A percentile compares a stretch with the other conserved stretches of the same genome.
phyloP scores from a whole-genome alignment of 768 basidiomycete genomes.

The Amanita exitialis region DNA sequence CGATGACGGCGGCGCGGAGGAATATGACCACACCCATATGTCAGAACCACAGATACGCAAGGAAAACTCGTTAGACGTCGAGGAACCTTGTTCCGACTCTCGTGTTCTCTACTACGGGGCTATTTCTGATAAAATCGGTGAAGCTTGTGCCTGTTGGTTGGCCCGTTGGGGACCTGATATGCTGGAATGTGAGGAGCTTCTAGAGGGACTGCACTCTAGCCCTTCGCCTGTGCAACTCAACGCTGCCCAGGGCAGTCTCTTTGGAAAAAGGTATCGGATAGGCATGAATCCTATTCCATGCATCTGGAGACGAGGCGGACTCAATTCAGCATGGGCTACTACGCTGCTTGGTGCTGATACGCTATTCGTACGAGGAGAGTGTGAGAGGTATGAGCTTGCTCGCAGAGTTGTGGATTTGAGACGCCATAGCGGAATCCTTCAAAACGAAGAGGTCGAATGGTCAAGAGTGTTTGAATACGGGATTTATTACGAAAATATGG shows the following conservation, averaged over 20 bases:
- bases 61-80: background rate
- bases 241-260: background rate
- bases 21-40: background rate
- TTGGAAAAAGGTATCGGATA: conserved; percentile 13
- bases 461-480: conserved; percentile 59
- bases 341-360: conserved; percentile 70
- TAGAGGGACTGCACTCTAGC: conserved; percentile 4
- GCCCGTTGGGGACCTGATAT: conserved; percentile 79
- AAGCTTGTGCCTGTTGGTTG: conserved; percentile 83
- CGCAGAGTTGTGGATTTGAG: conserved; percentile 67
- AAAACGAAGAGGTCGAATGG: conserved; percentile 65
- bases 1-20: background rate
- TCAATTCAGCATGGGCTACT: conserved; percentile 64
- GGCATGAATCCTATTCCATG: conserved; percentile 26
- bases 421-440: conserved; percentile 38
- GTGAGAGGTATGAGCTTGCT: conserved; percentile 73
- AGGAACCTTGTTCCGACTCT: conserved; percentile 10
- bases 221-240: background rate
- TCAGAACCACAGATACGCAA: background rate
- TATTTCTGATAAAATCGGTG: conserved; percentile 87
- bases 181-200: conserved; percentile 43
- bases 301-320: conserved; percentile 70
- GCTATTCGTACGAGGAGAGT: conserved; percentile 71
- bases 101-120: conserved; percentile 70
- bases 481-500: conserved; percentile 86